Conservation (phyloP, 805 yeast genomes). For the Kluyveromyces starmeri region DNA sequence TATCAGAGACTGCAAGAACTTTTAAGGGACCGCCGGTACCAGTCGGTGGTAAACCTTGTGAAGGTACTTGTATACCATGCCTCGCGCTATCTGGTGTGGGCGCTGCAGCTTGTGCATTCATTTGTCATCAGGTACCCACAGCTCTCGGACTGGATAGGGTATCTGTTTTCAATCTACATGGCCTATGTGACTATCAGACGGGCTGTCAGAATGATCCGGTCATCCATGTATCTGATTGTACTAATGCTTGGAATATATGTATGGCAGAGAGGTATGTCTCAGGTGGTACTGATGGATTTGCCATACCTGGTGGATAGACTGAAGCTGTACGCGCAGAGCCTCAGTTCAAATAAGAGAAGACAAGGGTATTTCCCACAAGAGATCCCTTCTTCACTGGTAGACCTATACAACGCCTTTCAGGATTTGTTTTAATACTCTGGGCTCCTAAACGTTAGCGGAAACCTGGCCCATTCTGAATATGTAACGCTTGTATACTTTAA, state of each 20-base stretch:
- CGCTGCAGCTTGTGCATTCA: conserved; percentile 1
- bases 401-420: conserved; percentile 1
- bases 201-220: not conserved
- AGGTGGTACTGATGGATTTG: conserved; percentile 2
- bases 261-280: conserved; percentile 4
- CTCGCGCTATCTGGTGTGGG: conserved; percentile 1
- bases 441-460: too few relatives aligned
- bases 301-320: conserved; percentile 1
- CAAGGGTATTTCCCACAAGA: not conserved
- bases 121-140: conserved; percentile 3
- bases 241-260: not conserved
- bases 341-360: not conserved
- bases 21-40: not conserved
- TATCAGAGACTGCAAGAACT: conserved; percentile 2
- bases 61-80: conserved; percentile 1
- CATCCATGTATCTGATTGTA: conserved; percentile 3
- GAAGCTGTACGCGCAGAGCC: not conserved
- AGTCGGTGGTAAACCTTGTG: conserved; percentile 1
- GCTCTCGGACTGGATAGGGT: conserved; percentile 3
- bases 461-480: too few relatives aligned
- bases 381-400: not conserved
- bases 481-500: too few relatives aligned
- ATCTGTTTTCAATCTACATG: conserved; percentile 2
- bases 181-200: conserved; percentile 3
- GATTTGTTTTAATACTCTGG: not conserved